phyloP scores from a whole-genome alignment of 2,329 filamentous ascomycete genomes.

The Intubia oerlemansii region DNA sequence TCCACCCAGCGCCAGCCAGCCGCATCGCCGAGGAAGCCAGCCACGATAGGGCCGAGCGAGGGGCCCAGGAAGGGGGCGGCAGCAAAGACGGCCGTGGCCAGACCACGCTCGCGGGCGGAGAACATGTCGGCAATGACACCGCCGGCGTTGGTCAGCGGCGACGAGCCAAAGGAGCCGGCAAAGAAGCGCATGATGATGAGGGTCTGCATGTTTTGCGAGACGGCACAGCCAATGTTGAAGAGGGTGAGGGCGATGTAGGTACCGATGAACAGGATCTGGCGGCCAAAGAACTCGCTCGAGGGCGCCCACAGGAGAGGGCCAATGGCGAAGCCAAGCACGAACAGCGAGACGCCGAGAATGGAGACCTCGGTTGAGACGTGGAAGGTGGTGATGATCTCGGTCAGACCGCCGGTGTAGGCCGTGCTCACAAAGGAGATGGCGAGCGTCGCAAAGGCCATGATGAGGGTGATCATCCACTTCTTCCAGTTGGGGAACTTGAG shows the following conservation, averaged over 20 bases:
- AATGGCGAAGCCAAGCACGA: conserved; percentile 33
- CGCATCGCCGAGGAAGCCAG: conserved; percentile 42
- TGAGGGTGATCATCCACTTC: conserved; percentile 45
- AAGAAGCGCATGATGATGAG: conserved; percentile 44
- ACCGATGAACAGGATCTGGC: conserved; percentile 34
- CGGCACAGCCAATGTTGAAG: conserved; percentile 39
- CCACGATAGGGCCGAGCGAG: conserved; percentile 38
- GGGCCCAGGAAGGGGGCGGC: conserved; percentile 46
- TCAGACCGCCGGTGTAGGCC: conserved; percentile 38
- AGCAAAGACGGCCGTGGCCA: conserved; percentile 42
- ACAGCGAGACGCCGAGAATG: conserved; percentile 39
- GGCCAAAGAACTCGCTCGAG: conserved; percentile 34
- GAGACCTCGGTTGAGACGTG: conserved; percentile 26
- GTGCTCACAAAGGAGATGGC: conserved; percentile 50
- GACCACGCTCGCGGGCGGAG: conserved; percentile 25
- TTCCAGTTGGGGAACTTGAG: conserved; percentile 30
- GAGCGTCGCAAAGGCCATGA: conserved; percentile 45
- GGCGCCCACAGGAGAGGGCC: conserved; percentile 38
- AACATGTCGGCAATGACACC: conserved; percentile 44
- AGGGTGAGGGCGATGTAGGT: conserved; percentile 34
- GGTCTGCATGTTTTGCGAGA: conserved; percentile 31
- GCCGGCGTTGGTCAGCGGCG: conserved; percentile 38
- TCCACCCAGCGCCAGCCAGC: conserved; percentile 52
- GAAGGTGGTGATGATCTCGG: conserved; percentile 33
- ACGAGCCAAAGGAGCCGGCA: conserved; percentile 38